Conservation (phyloP, 305 asterid genomes). For the Petunia hybrid region DNA sequence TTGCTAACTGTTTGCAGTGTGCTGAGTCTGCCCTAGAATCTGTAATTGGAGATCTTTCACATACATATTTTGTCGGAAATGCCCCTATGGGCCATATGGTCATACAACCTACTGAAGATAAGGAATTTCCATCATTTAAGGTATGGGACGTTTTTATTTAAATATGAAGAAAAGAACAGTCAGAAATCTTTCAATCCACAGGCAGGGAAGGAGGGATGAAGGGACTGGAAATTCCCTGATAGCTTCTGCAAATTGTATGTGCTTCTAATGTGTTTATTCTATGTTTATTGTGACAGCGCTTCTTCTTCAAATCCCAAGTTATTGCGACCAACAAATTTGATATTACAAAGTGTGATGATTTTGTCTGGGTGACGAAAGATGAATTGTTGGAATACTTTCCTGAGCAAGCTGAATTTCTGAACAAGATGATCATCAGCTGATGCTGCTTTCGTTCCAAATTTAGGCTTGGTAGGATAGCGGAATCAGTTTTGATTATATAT, state of each 20-base stretch:
- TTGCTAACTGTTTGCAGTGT: slow-evolving; percentile 60
- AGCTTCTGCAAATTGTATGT: neutral
- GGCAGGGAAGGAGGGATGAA: neutral
- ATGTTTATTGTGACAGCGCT: slow-evolving; percentile 55
- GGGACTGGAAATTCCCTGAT: neutral
- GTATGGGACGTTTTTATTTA: slow-evolving; percentile 40
- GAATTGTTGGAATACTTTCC: slow-evolving; percentile 90
- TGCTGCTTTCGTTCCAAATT: slow-evolving; percentile 2
- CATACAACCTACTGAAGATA: slow-evolving; percentile 51
- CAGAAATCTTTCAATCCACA: neutral
- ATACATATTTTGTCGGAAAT: slow-evolving; percentile 91
- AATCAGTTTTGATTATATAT: no score
- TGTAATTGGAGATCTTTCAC: slow-evolving; percentile 83
- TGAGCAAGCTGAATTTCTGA: slow-evolving; percentile 71
- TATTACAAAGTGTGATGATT: slow-evolving; percentile 67
- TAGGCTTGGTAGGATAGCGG: no score
- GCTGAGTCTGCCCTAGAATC: slow-evolving; percentile 89
- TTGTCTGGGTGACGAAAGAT: slow-evolving; percentile 89
- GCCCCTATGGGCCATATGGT: slow-evolving; percentile 88
- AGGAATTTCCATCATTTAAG: slow-evolving; percentile 56
- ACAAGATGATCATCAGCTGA: slow-evolving; percentile 88
- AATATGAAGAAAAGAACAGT: slow-evolving; percentile 1
- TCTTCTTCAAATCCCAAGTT: slow-evolving; percentile 96
- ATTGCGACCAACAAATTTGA: slow-evolving; percentile 66
- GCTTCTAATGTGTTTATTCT: slow-evolving; percentile 26